Evolutionary conservation across 306 rosid species (phyloP).

Genomic region (Luffa aegyptiaca): DNA sequence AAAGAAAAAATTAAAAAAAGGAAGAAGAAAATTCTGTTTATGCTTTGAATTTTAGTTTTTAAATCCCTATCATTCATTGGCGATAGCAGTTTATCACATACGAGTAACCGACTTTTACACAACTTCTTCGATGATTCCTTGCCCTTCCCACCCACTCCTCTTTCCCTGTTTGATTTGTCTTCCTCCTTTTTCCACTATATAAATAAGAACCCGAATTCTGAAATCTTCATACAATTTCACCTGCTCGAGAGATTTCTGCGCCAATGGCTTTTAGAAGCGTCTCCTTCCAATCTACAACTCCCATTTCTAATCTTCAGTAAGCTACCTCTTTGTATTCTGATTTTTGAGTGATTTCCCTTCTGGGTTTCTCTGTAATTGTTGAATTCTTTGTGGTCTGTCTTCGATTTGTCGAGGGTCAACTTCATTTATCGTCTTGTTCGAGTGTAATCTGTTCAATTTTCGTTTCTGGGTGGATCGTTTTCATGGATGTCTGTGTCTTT

Average conservation of each 20-base stretch:
- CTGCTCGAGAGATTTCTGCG: neutral
- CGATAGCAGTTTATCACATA: neutral
- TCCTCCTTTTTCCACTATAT: neutral
- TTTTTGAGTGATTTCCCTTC: neutral
- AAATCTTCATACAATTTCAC: neutral
- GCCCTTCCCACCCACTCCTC: neutral
- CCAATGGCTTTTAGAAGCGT: conserved; percentile 54
- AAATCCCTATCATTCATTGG: neutral
- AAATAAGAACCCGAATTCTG: neutral
- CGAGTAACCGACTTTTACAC: neutral
- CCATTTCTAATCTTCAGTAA: conserved; percentile 39
- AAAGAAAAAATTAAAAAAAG: neutral
- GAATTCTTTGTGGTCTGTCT: neutral
- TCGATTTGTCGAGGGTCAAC: neutral
- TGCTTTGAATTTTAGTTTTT: neutral
- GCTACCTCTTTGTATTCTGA: neutral
- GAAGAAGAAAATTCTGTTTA: neutral
- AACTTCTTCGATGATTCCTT: conserved; percentile 3
- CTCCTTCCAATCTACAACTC: conserved; percentile 39
- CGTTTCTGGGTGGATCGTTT: neutral
- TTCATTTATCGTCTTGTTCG: neutral
- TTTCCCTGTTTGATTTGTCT: neutral
- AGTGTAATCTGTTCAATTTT: neutral
- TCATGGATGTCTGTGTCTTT: neutral
- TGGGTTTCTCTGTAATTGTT: neutral